phyloP scores from a whole-genome alignment of 352 stramenopile genomes.

The Phytophthora capsici region DNA sequence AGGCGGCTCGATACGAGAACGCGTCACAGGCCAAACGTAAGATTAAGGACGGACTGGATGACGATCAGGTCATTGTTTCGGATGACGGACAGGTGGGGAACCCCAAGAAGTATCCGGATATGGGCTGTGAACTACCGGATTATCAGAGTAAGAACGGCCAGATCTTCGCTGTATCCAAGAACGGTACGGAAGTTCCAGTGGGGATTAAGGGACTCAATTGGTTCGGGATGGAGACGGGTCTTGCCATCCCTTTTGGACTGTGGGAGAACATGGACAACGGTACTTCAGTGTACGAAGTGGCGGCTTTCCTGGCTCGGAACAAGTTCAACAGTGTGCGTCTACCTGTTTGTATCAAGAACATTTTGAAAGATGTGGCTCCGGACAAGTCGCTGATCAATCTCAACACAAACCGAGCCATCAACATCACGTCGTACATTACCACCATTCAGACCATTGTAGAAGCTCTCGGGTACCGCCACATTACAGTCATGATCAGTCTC shows the following conservation, averaged over 20 bases:
- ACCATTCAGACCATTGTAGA: slow-evolving; percentile 65
- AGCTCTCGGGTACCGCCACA: slow-evolving; percentile 64
- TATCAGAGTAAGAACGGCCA: slow-evolving; percentile 70
- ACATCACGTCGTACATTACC: slow-evolving; percentile 73
- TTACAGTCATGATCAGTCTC: slow-evolving; percentile 75
- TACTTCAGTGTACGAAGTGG: slow-evolving; percentile 70
- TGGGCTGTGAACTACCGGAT: slow-evolving; percentile 59
- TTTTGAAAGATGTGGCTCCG: slow-evolving; percentile 50
- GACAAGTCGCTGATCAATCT: slow-evolving; percentile 64
- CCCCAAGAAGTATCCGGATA: slow-evolving; percentile 61
- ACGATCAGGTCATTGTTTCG: slow-evolving; percentile 43
- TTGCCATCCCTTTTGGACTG: slow-evolving; percentile 66
- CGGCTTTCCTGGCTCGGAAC: slow-evolving; percentile 66
- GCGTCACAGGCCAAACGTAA: slow-evolving; percentile 30
- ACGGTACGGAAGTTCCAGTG: slow-evolving; percentile 62
- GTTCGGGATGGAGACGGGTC: slow-evolving; percentile 81
- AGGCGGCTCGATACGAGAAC: slow-evolving; percentile 39
- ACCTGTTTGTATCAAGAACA: slow-evolving; percentile 60
- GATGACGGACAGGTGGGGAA: slow-evolving; percentile 65
- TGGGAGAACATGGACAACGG: slow-evolving; percentile 79
- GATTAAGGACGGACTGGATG: slow-evolving; percentile 50
- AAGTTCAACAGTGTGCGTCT: slow-evolving; percentile 80
- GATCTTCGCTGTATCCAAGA: slow-evolving; percentile 51
- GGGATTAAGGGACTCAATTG: slow-evolving; percentile 76
- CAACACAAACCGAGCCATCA: slow-evolving; percentile 73